Conservation (phyloP, 495 filamentous ascomycete genomes). For the Thozetella sp. region DNA sequence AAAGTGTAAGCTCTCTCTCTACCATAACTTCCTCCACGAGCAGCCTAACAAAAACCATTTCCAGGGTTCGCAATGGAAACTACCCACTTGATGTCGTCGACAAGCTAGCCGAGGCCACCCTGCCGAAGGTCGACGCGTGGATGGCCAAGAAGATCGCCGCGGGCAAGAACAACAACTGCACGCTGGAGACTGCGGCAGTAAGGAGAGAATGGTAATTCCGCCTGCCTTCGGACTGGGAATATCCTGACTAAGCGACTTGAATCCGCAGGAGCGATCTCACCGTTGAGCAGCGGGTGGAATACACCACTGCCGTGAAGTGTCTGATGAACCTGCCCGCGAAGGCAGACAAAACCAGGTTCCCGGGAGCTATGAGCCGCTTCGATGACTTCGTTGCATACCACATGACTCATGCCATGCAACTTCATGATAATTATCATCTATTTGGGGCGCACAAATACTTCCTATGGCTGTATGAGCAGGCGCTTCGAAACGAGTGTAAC, state of each 20-base stretch:
- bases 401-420: slow-evolving; percentile 37
- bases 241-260: background rate
- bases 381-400: slow-evolving; percentile 14
- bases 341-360: background rate
- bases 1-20: slow-evolving; percentile 15
- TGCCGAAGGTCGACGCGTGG: slow-evolving; percentile 27
- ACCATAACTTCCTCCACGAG: background rate
- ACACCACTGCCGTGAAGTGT: background rate
- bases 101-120: slow-evolving; percentile 25
- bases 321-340: slow-evolving; percentile 4
- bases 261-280: slow-evolving; percentile 2
- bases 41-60: background rate
- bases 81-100: slow-evolving; percentile 32
- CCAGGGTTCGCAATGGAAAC: slow-evolving; percentile 21
- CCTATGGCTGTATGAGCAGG: slow-evolving; percentile 59
- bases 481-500: slow-evolving; percentile 65
- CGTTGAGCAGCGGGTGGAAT: slow-evolving; percentile 2
- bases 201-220: slow-evolving; percentile 45
- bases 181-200: slow-evolving; percentile 40
- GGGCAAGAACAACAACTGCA: slow-evolving; percentile 37
- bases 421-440: slow-evolving; percentile 57
- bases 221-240: background rate
- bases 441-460: slow-evolving; percentile 68
- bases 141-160: slow-evolving; percentile 20
- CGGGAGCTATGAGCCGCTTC: slow-evolving; percentile 3